phyloP scores from a whole-genome alignment of 805 yeast genomes.

The Metschnikowia lochheadii region DNA sequence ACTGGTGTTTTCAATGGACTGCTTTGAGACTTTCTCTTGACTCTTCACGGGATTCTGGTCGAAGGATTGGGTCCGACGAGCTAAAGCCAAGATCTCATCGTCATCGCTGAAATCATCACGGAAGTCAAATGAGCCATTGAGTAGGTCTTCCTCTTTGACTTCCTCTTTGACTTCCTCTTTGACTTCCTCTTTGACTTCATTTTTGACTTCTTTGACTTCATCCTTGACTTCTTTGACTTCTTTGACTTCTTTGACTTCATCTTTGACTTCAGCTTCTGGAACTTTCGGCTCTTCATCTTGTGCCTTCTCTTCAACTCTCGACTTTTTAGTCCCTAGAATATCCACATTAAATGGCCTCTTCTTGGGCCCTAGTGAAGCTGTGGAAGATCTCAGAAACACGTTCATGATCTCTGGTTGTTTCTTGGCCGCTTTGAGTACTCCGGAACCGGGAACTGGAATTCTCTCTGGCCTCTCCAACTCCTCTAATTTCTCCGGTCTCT shows the following conservation, averaged over 20 bases:
- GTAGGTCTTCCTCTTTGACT: neutral
- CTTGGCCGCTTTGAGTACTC: neutral
- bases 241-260: neutral
- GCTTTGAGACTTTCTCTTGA: neutral
- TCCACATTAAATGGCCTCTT: neutral
- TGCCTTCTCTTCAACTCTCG: neutral
- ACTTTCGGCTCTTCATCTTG: neutral
- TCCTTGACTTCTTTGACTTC: neutral
- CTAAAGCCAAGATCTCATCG: constrained; percentile 16
- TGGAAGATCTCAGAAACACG: neutral
- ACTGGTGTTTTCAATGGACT: too few species aligned
- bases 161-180: neutral
- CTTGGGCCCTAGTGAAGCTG: neutral
- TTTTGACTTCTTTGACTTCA: too few species aligned
- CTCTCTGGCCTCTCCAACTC: neutral
- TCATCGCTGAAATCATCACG: constrained; percentile 15
- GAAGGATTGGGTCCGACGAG: constrained; percentile 12
- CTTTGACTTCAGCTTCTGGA: neutral
- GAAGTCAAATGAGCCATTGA: neutral
- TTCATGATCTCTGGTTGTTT: neutral
- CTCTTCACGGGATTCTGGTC: constrained; percentile 3
- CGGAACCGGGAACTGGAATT: too few species aligned
- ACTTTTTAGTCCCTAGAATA: neutral
- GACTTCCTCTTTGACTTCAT: neutral
- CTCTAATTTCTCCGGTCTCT: neutral